phyloP scores from a whole-genome alignment of 192 early-diverging fungal genomes.

The Diversispora eburnea region DNA sequence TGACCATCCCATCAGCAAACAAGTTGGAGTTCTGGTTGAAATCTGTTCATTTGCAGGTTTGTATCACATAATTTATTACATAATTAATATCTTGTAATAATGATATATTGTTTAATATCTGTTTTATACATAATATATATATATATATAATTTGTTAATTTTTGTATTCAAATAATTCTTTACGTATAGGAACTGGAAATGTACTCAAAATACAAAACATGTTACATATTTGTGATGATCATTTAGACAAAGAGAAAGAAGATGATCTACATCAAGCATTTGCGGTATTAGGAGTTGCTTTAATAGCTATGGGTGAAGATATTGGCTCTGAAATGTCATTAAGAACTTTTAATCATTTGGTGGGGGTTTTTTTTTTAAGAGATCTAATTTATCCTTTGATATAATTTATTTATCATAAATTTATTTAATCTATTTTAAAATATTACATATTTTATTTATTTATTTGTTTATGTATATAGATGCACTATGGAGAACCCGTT shows the following conservation, averaged over 20 bases:
- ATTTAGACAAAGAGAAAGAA: conserved; percentile 85
- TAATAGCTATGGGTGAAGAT: conserved; percentile 97
- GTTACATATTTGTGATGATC: conserved; percentile 94
- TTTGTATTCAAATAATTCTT: background rate
- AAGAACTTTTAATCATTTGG: conserved; percentile 91
- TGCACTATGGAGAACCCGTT: conserved; percentile 98
- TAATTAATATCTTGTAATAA: background rate
- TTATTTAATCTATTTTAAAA: too few species aligned
- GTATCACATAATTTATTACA: background rate
- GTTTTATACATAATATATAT: too few species aligned
- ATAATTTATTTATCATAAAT: too few species aligned
- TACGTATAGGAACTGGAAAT: conserved; percentile 76
- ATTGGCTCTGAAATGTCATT: conserved; percentile 95
- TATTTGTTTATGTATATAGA: conserved; percentile 39
- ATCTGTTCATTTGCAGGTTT: conserved; percentile 82
- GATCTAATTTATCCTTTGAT: background rate
- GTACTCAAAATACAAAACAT: conserved; percentile 95
- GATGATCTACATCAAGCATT: conserved; percentile 84
- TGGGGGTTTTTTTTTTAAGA: conserved; percentile 31
- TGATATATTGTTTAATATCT: too few species aligned
- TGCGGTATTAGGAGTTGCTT: conserved; percentile 92
- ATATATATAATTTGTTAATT: conserved; percentile 10
- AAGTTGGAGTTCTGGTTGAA: conserved; percentile 84
- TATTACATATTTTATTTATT: too few species aligned
- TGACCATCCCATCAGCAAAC: conserved; percentile 89